Percentiles rank a stretch among this genome's conserved stretches.
phyloP scores from a whole-genome alignment of 2,329 filamentous ascomycete genomes.

The Trichothecium sympodiale region DNA sequence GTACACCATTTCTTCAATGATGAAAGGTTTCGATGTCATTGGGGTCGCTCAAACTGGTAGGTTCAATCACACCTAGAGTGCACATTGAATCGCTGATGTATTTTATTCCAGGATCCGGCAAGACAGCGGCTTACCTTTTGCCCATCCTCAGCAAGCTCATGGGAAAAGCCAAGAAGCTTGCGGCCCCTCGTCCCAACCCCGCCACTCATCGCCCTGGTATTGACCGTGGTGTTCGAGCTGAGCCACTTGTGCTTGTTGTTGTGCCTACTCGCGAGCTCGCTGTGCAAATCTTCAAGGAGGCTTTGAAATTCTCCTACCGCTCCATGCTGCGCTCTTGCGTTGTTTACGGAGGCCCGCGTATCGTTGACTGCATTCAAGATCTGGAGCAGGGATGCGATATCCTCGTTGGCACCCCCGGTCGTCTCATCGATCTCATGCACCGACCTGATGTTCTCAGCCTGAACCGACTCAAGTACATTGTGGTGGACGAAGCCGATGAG shows the following conservation, averaged over 20 bases:
- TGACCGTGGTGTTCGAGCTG: conserved; percentile 50
- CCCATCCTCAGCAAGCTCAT: conserved; percentile 85
- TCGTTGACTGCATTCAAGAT: conserved; percentile 58
- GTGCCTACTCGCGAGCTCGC: conserved; percentile 83
- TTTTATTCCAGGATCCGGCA: conserved; percentile 65
- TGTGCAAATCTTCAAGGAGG: conserved; percentile 90
- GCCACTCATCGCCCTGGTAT: conserved; percentile 37
- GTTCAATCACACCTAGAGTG: no score
- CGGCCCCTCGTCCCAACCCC: conserved; percentile 63
- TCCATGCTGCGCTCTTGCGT: conserved; percentile 90
- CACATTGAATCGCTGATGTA: no score
- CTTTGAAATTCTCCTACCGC: conserved; percentile 84
- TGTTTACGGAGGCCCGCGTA: conserved; percentile 72
- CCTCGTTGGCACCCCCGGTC: conserved; percentile 78
- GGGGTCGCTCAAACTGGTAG: conserved; percentile 87
- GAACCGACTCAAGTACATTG: conserved; percentile 63
- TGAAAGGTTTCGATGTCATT: conserved; percentile 70
- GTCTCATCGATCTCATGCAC: conserved; percentile 74
- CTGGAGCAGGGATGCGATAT: conserved; percentile 80
- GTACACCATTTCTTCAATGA: conserved; percentile 71
- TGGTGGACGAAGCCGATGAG: conserved; percentile 94
- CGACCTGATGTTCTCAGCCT: conserved; percentile 59
- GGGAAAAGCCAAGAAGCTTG: conserved; percentile 87
- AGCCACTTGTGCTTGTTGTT: conserved; percentile 80
- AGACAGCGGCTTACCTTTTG: conserved; percentile 86